Conservation (phyloP, 768 basidiomycete genomes). For the Collybia mongolica region DNA sequence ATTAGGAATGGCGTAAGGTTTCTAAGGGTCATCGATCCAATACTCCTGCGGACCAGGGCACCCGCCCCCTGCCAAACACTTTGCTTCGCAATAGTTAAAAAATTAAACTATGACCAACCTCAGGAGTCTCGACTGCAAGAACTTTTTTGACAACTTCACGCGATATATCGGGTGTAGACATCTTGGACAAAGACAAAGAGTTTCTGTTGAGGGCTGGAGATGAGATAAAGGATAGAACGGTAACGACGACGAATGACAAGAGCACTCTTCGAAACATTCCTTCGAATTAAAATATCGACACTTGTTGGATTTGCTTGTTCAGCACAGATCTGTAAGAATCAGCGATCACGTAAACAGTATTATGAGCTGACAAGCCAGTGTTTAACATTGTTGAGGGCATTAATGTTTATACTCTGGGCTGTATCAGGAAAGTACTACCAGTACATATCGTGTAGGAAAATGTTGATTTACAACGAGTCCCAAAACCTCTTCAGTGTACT, state of each 20-base stretch:
- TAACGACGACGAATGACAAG: conserved; percentile 14
- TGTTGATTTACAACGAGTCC: conserved; percentile 34
- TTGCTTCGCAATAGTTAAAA: conserved; percentile 2
- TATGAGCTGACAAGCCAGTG: background rate
- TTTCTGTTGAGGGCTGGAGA: conserved; percentile 8
- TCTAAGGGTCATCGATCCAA: conserved; percentile 69
- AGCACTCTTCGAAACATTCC: conserved; percentile 16
- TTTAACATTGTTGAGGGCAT: background rate
- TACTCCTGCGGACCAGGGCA: conserved; percentile 81
- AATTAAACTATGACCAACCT: conserved; percentile 40
- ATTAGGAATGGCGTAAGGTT: conserved; percentile 92
- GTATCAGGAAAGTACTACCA: background rate
- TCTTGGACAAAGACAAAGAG: conserved; percentile 13
- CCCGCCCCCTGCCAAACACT: conserved; percentile 62
- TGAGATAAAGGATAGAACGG: conserved; percentile 13
- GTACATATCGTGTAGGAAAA: background rate
- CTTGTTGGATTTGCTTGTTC: background rate
- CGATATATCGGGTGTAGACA: conserved; percentile 41
- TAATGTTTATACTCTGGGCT: background rate
- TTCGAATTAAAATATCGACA: background rate
- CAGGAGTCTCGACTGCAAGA: conserved; percentile 70
- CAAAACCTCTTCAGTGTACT: conserved; percentile 26
- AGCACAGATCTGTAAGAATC: background rate
- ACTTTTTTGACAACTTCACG: conserved; percentile 78
- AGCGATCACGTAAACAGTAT: background rate